phyloP scores from a whole-genome alignment of 208 protist genomes.

The Trichomonas vaginalis region DNA sequence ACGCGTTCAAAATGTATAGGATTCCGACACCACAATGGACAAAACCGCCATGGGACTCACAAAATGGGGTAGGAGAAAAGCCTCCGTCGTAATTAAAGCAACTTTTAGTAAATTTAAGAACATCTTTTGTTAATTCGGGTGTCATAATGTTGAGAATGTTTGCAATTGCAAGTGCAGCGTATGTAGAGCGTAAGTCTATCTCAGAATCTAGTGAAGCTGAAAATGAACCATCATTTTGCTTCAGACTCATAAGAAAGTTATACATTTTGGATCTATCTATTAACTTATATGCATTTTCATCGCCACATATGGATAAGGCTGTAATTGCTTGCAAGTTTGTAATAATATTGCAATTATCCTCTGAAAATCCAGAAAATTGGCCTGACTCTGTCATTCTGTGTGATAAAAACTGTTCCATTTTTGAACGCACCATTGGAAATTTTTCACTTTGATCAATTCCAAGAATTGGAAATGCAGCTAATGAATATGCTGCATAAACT shows the following conservation, averaged over 20 bases:
- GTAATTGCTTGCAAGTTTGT: constrained; percentile 43
- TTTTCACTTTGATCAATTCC: background rate
- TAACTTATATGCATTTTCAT: constrained; percentile 16
- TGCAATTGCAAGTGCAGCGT: background rate
- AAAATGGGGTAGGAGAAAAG: background rate
- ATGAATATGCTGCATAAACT: background rate
- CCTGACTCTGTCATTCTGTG: background rate
- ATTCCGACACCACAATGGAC: constrained; percentile 30
- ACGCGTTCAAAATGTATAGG: constrained; percentile 8
- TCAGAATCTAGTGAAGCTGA: constrained; percentile 52
- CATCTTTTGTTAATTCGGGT: background rate
- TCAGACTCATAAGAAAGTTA: background rate
- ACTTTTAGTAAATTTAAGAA: background rate
- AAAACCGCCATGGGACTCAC: constrained; percentile 37
- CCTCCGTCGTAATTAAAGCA: background rate
- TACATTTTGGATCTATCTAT: constrained; percentile 13
- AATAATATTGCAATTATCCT: background rate
- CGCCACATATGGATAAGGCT: constrained; percentile 42
- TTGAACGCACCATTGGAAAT: background rate
- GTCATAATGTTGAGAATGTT: background rate
- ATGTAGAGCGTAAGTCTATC: constrained; percentile 38
- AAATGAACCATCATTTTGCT: constrained; percentile 45
- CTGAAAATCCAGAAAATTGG: background rate
- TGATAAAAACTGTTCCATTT: too few relatives aligned
- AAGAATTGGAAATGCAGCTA: background rate